These are phyloP conservation scores for Ascochyta viciae-villosae DNA, from an alignment of 2,329 filamentous ascomycete genomes.

Conservation along the genomic window DNA sequence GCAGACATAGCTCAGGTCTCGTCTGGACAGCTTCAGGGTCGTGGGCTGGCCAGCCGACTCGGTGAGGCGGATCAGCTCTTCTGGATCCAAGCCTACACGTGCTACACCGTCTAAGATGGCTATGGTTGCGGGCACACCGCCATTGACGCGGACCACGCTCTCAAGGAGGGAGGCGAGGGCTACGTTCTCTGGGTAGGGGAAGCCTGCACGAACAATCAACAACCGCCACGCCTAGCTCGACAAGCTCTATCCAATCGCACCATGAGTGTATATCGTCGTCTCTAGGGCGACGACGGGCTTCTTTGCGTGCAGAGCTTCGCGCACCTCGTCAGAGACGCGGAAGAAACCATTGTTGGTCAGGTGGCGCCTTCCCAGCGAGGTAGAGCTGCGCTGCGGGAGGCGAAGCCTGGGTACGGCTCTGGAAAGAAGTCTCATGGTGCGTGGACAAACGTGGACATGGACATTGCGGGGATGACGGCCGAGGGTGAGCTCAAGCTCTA, in stretches of 20 bases:
- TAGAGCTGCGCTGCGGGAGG: slow-evolving; percentile 9
- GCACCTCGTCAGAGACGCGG: slow-evolving; percentile 81
- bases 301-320: slow-evolving; percentile 74
- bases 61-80: slow-evolving; percentile 76
- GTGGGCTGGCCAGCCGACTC: slow-evolving; percentile 68
- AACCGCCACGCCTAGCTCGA: not conserved
- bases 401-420: slow-evolving; percentile 28
- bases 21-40: slow-evolving; percentile 82
- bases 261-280: slow-evolving; percentile 97
- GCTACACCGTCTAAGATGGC: slow-evolving; percentile 85
- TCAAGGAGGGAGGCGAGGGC: slow-evolving; percentile 82
- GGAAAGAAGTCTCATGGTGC: slow-evolving; percentile 35
- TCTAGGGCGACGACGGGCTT: slow-evolving; percentile 91
- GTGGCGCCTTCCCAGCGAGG: slow-evolving; percentile 26
- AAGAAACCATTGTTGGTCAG: slow-evolving; percentile 62
- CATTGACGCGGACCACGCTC: slow-evolving; percentile 78
- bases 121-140: slow-evolving; percentile 84
- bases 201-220: slow-evolving; percentile 56
- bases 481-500: slow-evolving; percentile 5
- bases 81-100: slow-evolving; percentile 74
- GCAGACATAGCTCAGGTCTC: slow-evolving; percentile 83
- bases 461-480: slow-evolving; percentile 5
- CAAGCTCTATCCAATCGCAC: slow-evolving; percentile 47
- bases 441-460: slow-evolving; percentile 1
- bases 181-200: slow-evolving; percentile 74